Conservation (phyloP, 2,329 filamentous ascomycete species). For the Aspergillus fijiensis region DNA sequence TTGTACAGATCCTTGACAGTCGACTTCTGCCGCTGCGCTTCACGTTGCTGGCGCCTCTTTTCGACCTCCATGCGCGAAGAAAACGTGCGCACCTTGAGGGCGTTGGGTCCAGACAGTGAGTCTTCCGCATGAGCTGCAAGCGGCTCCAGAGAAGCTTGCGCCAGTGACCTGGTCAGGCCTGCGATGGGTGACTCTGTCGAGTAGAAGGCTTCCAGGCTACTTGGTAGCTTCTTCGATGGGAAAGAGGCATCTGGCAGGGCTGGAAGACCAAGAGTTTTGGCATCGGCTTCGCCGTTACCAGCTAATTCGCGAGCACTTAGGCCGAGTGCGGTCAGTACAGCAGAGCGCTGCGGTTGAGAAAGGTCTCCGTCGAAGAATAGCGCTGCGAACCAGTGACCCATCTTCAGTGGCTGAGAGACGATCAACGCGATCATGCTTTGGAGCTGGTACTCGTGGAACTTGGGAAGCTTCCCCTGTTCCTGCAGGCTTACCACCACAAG, state of each 20-base stretch:
- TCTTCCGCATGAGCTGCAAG: constrained; percentile 81
- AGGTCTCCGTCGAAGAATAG: constrained; percentile 92
- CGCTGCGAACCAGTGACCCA: constrained; percentile 80
- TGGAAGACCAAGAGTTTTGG: constrained; percentile 36
- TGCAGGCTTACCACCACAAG: constrained; percentile 74
- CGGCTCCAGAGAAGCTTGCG: constrained; percentile 73
- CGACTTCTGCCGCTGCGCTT: constrained; percentile 51
- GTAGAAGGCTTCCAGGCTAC: constrained; percentile 72
- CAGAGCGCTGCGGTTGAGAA: constrained; percentile 78
- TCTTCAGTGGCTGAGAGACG: constrained; percentile 69
- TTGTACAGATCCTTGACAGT: constrained; percentile 77
- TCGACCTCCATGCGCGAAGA: constrained; percentile 71
- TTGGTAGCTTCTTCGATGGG: constrained; percentile 76
- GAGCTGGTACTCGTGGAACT: constrained; percentile 72
- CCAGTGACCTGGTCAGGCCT: constrained; percentile 65
- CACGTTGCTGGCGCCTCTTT: constrained; percentile 49
- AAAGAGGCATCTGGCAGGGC: constrained; percentile 55
- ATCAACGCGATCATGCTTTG: constrained; percentile 81
- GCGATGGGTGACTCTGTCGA: constrained; percentile 60
- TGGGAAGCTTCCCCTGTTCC: constrained; percentile 77
- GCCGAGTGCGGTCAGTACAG: constrained; percentile 78
- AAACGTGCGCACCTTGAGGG: constrained; percentile 86
- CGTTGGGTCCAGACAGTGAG: constrained; percentile 72
- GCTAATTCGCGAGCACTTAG: constrained; percentile 81
- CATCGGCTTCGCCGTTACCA: constrained; percentile 64